Conservation (phyloP, 176 grass and related monocot genomes). For the Eragrostis nindensis region DNA sequence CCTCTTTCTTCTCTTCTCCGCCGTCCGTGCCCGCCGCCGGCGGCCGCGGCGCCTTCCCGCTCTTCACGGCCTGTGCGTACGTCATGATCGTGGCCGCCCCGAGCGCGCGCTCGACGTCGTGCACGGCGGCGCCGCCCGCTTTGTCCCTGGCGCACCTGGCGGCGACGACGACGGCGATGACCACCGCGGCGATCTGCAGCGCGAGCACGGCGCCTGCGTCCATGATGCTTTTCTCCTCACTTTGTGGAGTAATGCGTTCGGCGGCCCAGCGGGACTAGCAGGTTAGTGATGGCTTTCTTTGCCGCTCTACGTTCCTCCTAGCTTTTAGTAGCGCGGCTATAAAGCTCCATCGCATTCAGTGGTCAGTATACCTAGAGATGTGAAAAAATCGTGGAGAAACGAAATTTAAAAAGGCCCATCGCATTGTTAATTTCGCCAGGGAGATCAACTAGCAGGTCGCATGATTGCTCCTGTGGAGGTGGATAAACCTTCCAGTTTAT, state of each 20-base stretch:
- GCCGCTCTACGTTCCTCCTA: no score
- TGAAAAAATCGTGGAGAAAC: not conserved
- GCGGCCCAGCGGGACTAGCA: not conserved
- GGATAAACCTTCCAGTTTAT: not conserved
- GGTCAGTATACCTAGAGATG: not conserved
- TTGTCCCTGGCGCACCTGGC: not conserved
- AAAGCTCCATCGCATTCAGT: not conserved
- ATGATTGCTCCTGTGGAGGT: no score
- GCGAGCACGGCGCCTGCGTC: not conserved
- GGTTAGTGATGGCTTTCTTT: not conserved
- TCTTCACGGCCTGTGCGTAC: slow-evolving; percentile 27
- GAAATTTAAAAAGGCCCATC: not conserved
- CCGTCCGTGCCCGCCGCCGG: not conserved
- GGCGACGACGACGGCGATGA: not conserved
- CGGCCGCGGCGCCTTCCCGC: not conserved
- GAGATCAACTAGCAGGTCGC: no score
- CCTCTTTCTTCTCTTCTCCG: not conserved
- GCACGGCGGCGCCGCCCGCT: slow-evolving; percentile 1
- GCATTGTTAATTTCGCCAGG: no score
- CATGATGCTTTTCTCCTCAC: not conserved
- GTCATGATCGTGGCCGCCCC: slow-evolving; percentile 10
- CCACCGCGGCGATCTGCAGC: no score
- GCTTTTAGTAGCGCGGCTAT: no score
- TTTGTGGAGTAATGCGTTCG: no score
- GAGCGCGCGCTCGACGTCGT: slow-evolving; percentile 38